Evolutionary conservation across 306 rosid species (phyloP).

Genomic region (Prunus mira): DNA sequence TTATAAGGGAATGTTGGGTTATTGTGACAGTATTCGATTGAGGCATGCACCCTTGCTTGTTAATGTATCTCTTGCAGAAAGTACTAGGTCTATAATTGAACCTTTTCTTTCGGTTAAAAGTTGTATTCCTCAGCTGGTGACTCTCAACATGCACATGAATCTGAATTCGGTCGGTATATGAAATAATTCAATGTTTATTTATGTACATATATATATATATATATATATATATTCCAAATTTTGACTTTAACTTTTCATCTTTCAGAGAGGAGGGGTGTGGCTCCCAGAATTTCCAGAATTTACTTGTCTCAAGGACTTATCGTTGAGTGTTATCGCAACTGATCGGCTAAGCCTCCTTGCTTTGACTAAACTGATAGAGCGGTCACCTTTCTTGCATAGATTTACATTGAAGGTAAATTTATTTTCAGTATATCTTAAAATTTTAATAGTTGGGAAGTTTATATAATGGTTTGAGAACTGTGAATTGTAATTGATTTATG

Average conservation of each 20-base stretch:
- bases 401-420: neutral
- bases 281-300: neutral
- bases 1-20: neutral
- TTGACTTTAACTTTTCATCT: neutral
- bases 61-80: neutral
- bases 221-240: neutral
- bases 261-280: neutral
- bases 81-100: too few relatives aligned
- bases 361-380: slow-evolving; percentile 12
- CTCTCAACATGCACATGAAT: neutral
- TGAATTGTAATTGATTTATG: too few relatives aligned
- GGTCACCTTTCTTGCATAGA: neutral
- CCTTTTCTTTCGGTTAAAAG: neutral
- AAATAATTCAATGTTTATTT: too few relatives aligned
- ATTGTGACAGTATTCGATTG: neutral
- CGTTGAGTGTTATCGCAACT: neutral
- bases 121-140: neutral
- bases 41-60: neutral
- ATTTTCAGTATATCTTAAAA: too few relatives aligned
- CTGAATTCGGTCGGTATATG: neutral
- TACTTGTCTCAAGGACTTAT: neutral
- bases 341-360: neutral
- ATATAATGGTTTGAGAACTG: too few relatives aligned
- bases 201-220: too few relatives aligned
- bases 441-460: too few relatives aligned